Evolutionary conservation across 2,329 filamentous ascomycete genomes (phyloP).

Genomic region (Cordyceps javanica): DNA sequence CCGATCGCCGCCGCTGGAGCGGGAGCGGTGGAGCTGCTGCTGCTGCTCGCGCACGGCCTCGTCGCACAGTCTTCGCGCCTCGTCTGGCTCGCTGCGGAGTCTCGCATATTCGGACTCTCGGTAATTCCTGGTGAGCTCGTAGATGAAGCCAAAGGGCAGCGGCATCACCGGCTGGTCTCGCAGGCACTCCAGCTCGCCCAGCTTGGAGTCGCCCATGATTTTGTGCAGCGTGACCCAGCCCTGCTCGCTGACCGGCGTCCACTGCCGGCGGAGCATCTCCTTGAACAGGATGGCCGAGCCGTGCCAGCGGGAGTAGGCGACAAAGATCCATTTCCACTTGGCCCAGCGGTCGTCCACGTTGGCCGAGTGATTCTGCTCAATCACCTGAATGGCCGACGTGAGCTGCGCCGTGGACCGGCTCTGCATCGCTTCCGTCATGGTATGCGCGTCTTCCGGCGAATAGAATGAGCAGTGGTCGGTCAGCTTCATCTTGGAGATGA

Average conservation of each 20-base stretch:
- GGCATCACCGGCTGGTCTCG: conserved; percentile 5
- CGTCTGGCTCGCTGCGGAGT: not conserved
- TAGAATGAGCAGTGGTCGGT: conserved; percentile 10
- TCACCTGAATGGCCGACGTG: not conserved
- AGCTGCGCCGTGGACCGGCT: not conserved
- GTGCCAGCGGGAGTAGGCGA: conserved; percentile 12
- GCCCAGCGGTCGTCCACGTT: not conserved
- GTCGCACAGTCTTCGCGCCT: conserved; percentile 1
- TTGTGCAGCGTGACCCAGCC: conserved; percentile 8
- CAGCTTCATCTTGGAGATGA: conserved; percentile 12
- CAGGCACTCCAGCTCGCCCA: conserved; percentile 6
- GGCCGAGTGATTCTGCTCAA: conserved; percentile 9
- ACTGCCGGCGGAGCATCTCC: conserved; percentile 9
- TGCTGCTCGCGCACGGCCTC: not conserved
- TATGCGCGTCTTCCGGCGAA: not conserved
- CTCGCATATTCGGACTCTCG: conserved; percentile 10
- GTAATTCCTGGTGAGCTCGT: conserved; percentile 6
- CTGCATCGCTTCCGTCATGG: not conserved
- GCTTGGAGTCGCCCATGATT: conserved; percentile 10
- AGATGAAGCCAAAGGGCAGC: conserved; percentile 10
- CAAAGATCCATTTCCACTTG: conserved; percentile 11
- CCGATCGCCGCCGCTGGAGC: not conserved
- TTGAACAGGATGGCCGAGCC: conserved; percentile 8
- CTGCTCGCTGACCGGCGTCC: conserved; percentile 9
- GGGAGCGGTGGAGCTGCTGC: not conserved